Percentiles rank a stretch among this genome's conserved stretches.
These are phyloP conservation scores for Volvariella surrecta DNA, from an alignment of 1,284 basidiomycete genomes.

Conservation along the genomic window DNA sequence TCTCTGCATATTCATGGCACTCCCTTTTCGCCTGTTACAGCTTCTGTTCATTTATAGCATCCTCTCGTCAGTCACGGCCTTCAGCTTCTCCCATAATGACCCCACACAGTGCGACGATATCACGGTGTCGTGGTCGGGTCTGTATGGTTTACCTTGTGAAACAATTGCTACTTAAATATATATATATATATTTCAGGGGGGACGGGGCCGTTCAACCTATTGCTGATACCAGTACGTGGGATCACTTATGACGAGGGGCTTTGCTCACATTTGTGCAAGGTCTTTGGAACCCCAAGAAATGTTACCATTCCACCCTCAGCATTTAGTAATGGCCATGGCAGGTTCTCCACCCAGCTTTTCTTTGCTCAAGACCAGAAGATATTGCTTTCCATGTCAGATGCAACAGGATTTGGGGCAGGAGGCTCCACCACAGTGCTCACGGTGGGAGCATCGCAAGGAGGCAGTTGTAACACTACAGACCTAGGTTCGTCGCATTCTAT, in stretches of 20 bases:
- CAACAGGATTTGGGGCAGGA: constrained; percentile 57
- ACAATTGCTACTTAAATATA: constrained; percentile 5
- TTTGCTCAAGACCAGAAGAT: constrained; percentile 32
- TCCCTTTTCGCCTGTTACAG: constrained; percentile 7
- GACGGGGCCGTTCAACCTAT: constrained; percentile 47
- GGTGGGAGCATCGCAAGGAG: constrained; percentile 38
- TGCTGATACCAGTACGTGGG: constrained; percentile 49
- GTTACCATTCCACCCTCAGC: constrained; percentile 47
- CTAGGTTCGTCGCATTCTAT: constrained; percentile 24
- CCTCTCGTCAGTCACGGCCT: constrained; percentile 29
- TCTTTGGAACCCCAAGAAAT: constrained; percentile 44
- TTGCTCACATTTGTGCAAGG: constrained; percentile 21
- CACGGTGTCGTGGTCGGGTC: constrained; percentile 55
- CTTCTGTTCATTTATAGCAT: constrained; percentile 9
- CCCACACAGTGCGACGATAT: constrained; percentile 57
- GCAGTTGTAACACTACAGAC: constrained; percentile 43
- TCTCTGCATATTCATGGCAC: constrained; percentile 12
- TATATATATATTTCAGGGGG: constrained; percentile 37
- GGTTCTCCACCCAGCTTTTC: constrained; percentile 39
- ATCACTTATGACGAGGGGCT: constrained; percentile 1
- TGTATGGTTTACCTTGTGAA: constrained; percentile 10
- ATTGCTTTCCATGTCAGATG: constrained; percentile 63
- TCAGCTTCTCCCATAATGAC: constrained; percentile 40
- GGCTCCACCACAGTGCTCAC: constrained; percentile 46
- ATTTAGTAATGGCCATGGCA: constrained; percentile 45